Evolutionary conservation across 2,329 filamentous ascomycete genomes (phyloP), one percentile per base, ranked within the genome.

Genomic region (Aspergillus cejpii): DNA sequence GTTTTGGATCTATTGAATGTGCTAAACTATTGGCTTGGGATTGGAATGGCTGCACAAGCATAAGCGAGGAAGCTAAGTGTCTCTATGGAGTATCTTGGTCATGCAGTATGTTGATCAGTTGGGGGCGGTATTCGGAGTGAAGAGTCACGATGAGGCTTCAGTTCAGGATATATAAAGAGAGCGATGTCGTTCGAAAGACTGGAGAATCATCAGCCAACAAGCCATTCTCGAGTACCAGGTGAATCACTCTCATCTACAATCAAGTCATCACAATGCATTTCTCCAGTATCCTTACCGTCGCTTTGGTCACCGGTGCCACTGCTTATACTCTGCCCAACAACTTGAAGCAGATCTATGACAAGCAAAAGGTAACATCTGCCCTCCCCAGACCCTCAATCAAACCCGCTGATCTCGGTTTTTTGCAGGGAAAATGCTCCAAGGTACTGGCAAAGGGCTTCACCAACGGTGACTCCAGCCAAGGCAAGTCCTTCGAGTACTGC

Each of bases 401-500:
- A 6, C 27, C 27, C 7, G 27, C 27, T 29, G 14, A 29, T 14
- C 12, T 14, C 27, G 12, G 11, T 14, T 29, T 28, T 12, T 29
- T n/a, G 5, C 4, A 29, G 27, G 27, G 49, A n/a, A 37, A 50
- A 19, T 59, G 55, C 39, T 29, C 40, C 31, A 54, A 56, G 11
- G 36, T 41, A 17, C 48, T 60, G 23, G 38, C 49, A 1, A 44
- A 43, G 0, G 56, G 57, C 10, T 60, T 57, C 36, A 48, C 41
- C 12, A 54, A 58, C 24, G 52, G 53, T 3, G 47, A 39, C n/a
- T 28, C 37, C 17, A 41, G 44, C 10, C 43, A 44, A 4, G 23
- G 43, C 20, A 47, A 33, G 29, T 33, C 41, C 11, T 53, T 58
- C 14, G 38, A 55, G 5, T 77, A 77, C 60, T 77, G 75, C 50